phyloP scores from a whole-genome alignment of 2,329 filamentous ascomycete genomes.

The Sarocladiaceae sp. region DNA sequence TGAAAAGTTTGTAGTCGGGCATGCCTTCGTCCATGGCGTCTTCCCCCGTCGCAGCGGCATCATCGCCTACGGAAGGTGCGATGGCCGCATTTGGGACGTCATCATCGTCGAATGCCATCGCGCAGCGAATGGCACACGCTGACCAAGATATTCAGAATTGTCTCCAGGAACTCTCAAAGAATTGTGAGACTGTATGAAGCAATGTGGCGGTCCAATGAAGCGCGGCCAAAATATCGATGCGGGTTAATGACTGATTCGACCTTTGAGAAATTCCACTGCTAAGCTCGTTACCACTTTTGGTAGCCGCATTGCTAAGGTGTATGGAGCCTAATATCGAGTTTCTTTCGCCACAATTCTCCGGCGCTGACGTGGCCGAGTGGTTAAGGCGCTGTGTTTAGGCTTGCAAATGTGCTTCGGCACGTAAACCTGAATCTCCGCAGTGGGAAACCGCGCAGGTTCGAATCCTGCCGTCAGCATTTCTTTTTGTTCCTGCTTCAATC shows the following conservation, averaged over 20 bases:
- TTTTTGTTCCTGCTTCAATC: constrained; percentile 13
- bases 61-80: constrained; percentile 17
- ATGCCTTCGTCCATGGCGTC: constrained; percentile 71
- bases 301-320: neutral
- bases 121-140: too few species aligned
- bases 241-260: neutral
- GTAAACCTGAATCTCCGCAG: constrained; percentile 28
- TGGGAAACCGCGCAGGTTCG: constrained; percentile 46
- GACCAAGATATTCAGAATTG: too few species aligned
- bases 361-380: constrained; percentile 42
- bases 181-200: too few species aligned
- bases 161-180: too few species aligned
- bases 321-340: constrained; percentile 8
- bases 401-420: constrained; percentile 11
- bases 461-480: constrained; percentile 40
- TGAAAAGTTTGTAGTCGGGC: constrained; percentile 79
- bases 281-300: constrained; percentile 3
- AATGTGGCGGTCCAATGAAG: neutral
- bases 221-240: neutral
- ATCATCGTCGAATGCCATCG: constrained; percentile 41
- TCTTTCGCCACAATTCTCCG: constrained; percentile 8
- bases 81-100: constrained; percentile 29
- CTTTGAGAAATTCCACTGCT: neutral
- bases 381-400: constrained; percentile 55
- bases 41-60: constrained; percentile 35